Conservation (phyloP, 345 rosid genomes). For the Capsella bursapastoris region DNA sequence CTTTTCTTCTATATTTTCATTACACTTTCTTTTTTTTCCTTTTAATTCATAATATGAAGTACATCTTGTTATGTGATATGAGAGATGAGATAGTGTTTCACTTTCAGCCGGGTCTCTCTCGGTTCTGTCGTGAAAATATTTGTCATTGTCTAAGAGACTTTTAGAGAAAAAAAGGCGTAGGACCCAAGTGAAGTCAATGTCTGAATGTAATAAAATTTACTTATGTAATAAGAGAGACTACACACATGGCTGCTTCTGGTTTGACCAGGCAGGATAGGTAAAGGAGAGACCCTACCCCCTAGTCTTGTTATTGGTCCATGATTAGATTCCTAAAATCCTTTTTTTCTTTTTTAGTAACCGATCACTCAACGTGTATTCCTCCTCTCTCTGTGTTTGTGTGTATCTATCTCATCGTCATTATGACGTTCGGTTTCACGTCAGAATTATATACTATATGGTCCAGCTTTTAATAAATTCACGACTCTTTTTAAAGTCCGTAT, state of each 20-base stretch:
- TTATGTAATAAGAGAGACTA: slow-evolving; percentile 21
- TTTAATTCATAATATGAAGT: too few species aligned
- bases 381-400: too few species aligned
- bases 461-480: background rate
- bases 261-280: slow-evolving; percentile 19
- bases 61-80: background rate
- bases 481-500: background rate
- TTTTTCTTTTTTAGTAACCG: slow-evolving; percentile 9
- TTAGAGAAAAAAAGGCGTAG: slow-evolving; percentile 18
- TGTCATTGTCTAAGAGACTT: slow-evolving; percentile 44
- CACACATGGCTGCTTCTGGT: slow-evolving; percentile 45
- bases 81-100: slow-evolving; percentile 34
- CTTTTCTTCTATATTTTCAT: too few species aligned
- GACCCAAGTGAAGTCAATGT: slow-evolving; percentile 42
- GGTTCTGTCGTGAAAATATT: slow-evolving; percentile 26
- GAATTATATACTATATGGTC: background rate
- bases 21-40: too few species aligned
- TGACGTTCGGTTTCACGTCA: slow-evolving; percentile 28
- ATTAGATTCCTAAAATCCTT: slow-evolving; percentile 40
- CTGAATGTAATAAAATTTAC: background rate
- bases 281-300: slow-evolving; percentile 30
- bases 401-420: slow-evolving; percentile 31
- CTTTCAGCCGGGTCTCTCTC: slow-evolving; percentile 44
- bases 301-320: slow-evolving; percentile 30
- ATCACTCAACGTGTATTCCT: slow-evolving; percentile 29